Base-by-base conservation (phyloP, 768 basidiomycete species). In the Calvatia gigantea region DNA sequence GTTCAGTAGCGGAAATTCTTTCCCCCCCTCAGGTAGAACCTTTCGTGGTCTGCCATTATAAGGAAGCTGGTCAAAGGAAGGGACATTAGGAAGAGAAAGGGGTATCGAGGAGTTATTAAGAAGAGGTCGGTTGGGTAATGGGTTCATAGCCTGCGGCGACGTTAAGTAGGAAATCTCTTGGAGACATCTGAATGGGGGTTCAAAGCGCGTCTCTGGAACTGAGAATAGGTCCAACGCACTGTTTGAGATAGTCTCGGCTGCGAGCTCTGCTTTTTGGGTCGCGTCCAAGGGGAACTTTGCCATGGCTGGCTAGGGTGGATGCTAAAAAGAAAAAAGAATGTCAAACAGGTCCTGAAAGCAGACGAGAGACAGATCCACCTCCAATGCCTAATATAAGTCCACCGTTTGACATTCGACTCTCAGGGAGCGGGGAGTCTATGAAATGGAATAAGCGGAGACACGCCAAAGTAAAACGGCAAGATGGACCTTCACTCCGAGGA, bases 151-250 rank as follows among this genome's bases (percentile, higher is more conserved):
- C 69, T 97, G 91, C 1, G 94, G 87, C 0, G 96, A 98, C 1
- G 97, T 99, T 51, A 99, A 77, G 71, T 99, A 99, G 11, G 92
- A 91, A 61, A 99, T 91, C 78, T 99, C 97, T 74, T 98, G 97
- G 23, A 99, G 78, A 72, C 97, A 98, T 72, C 91, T 94, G 48
- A 11, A 33, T 29, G 60, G 25, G 5, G 53, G 28, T 48, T 33
- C 37, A 51, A 29, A 19, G 21, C 33, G 48, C 27, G 15, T 23
- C 28, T 37, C 11, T 29, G 19, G 17, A 21, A 9, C 42, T 21
- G 48, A 32, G 56, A 28, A 48, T 54, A 44, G 37, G 46, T 17
- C 39, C 14, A n/a, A 79, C 88, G 65, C 64, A 94, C 86, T 99
- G 96, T 72, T 98, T 99, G 62, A 99, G 81, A 69, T 98, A 99